Evolutionary conservation across 257 asterid genomes (phyloP), one percentile per base, ranked within the genome.

Genomic region (Paraleonurus japonicus): DNA sequence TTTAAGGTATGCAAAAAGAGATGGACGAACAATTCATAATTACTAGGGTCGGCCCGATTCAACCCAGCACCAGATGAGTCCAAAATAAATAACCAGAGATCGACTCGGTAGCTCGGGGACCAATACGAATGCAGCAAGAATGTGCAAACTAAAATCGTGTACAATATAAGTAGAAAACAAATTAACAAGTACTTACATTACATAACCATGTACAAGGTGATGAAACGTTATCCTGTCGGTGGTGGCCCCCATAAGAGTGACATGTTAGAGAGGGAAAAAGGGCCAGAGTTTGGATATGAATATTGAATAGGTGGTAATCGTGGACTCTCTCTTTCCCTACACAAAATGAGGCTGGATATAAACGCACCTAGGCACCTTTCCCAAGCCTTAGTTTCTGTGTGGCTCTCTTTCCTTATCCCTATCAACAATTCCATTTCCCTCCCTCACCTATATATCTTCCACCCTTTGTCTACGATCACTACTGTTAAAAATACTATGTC

Each of bases 391-490:
- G 37, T 86, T 83, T 81, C 84, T 70, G 76, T 89, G 92, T 89
- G 97, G 89, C 89, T 90, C 89, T 92, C 95, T 89, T 93, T 84
- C 65, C 95, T 90, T 87, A 88, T 93, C 98, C 80, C 85, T 69
- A 76, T 55, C 71, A 55, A 53, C 83, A 78, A 54, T 61, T 22
- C 64, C 83, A 78, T 48, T 61, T 22, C 64, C 65, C 55, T 7
- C 65, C 54, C 65, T 67, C 19, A 55, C 24, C 73, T 72, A 73
- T 72, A 47, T 68, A 77, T 79, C 73, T 65, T 74, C 70, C 61
- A 67, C 84, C 72, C 73, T 73, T 71, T 69, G 43, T 54, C 66
- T 61, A n/a, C n/a, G n/a, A n/a, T n/a, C n/a, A n/a, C n/a, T n/a
- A n/a, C n/a, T n/a, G n/a, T n/a, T n/a, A n/a, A n/a, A n/a, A n/a